Evolutionary conservation across 805 yeast genomes (phyloP), one percentile per base, ranked within the genome.

Genomic region (Pichia manshurica): DNA sequence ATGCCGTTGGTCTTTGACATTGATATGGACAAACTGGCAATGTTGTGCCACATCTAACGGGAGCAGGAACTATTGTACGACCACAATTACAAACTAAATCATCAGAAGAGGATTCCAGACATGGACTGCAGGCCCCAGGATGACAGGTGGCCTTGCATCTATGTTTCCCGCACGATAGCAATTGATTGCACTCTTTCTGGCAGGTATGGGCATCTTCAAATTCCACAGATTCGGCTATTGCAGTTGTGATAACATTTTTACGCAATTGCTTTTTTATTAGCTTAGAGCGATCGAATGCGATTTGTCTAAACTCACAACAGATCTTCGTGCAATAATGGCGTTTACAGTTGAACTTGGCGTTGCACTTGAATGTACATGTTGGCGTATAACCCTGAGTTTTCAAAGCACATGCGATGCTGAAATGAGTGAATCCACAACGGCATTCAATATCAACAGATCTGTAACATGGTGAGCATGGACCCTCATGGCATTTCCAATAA

Each of bases 31-130:
- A 87, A 10, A 71, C 72, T 4, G 84, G 84, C 31, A 85, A 60
- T 39, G 65, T 70, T 0, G 87, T 78, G 13, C 96, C 96, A 67
- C 96, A 87, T 53, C 96, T 69, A 9, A 87, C 87, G 0, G 96
- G 96, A 0, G 95, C 96, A 19, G 73, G 74, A 5, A 87, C 71
- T 3, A 84, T 74, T 0, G 96, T 87, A 53, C 74, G 72, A 3
- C 96, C 95, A 69, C 96, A 87, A 42, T 82, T 75, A 59, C 96
- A 87, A 3, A 79, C 76, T 55, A 85, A 67, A 60, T 87, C 96
- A 17, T 85, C 87, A 36, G 81, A 77, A n/a, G 84, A 75, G 5
- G 91, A 82, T 58, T 87, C 95, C 42, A 85, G 62, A 61, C 96
- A 87, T 12, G 89, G 84, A 3, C 80, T 77, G 65, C 96, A 87